Base-by-base conservation (phyloP, 139 green algal genomes). In the Chlamydomonas incerta region DNA sequence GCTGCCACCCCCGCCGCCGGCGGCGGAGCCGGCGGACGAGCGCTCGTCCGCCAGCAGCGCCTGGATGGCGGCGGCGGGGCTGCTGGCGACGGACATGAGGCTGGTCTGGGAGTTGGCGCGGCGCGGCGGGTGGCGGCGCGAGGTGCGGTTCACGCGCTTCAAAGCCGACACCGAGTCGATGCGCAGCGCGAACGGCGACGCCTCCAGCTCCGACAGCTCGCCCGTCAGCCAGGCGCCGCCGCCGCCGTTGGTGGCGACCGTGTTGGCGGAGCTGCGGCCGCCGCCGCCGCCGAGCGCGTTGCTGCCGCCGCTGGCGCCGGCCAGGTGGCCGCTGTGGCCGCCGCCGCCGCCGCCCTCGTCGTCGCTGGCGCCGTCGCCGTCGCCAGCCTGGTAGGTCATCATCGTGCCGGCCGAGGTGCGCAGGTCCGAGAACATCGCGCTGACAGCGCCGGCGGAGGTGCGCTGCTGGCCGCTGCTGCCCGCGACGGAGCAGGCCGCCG, bases 151-250 rank as follows among this genome's bases (percentile, higher is more conserved):
- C 23, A 58, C 66, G 23, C 52, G n/a, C 52, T 57, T 67, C 11
- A 85, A 66, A 31, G 79, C 79, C 9, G 65, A 68, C 11, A 85
- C 66, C 33, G 60, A 74, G 67, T 85, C 79, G 26, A 85, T 85
- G 8, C 79, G 79, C 66, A 75, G n/a, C 46, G 79, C 79, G 46
- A 74, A 85, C 15, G 79, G 79, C 46, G 79, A 85, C n/a, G 79
- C 79, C n/a, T 75, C 79, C 65, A 85, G 79, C 18, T 85, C 79
- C 0, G 66, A 76, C 47, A 85, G 33, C 62, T 85, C 79, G 65
- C 79, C 79, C 31, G 66, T 75, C 18, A 85, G 31, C 21, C 18
- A 50, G 47, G 17, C 65, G 33, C 41, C 77, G 62, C 76, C 46
- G 10, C 14, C 72, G 8, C 41, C 41, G 41, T 50, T 63, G 55